These are phyloP conservation scores for Mycena pura DNA, from an alignment of 768 basidiomycete species.

Conservation along the genomic window DNA sequence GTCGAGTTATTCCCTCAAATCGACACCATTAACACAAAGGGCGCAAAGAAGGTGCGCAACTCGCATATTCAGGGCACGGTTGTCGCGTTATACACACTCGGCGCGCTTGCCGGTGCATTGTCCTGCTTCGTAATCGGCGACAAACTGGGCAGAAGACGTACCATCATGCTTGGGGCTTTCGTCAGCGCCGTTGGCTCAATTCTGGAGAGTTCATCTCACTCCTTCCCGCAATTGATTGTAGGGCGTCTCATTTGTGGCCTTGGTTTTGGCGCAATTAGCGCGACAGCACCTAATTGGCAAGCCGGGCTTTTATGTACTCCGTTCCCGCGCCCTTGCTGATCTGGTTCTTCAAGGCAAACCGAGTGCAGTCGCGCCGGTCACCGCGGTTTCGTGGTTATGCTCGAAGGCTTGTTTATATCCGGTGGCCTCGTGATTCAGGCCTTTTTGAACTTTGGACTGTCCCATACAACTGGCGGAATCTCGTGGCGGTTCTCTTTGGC, in stretches of 20 bases:
- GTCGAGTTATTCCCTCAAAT: slow-evolving; percentile 23
- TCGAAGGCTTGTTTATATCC: slow-evolving; percentile 25
- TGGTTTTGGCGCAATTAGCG: slow-evolving; percentile 39
- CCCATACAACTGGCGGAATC: slow-evolving; percentile 17
- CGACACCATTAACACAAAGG: slow-evolving; percentile 15
- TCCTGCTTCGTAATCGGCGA: slow-evolving; percentile 70
- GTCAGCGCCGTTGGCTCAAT: slow-evolving; percentile 71
- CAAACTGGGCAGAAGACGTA: slow-evolving; percentile 60
- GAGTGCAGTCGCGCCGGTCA: slow-evolving; percentile 28
- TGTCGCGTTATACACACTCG: slow-evolving; percentile 25
- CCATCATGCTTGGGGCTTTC: slow-evolving; percentile 62
- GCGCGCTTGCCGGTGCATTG: slow-evolving; percentile 59
- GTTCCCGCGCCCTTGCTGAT: neutral
- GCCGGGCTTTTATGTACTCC: neutral
- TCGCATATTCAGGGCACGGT: slow-evolving; percentile 24
- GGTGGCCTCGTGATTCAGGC: slow-evolving; percentile 20
- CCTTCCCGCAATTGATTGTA: slow-evolving; percentile 66
- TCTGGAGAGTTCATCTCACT: slow-evolving; percentile 61
- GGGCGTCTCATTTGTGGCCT: slow-evolving; percentile 66
- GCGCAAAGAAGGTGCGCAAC: slow-evolving; percentile 15
- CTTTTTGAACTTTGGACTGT: slow-evolving; percentile 25
- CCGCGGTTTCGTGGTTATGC: slow-evolving; percentile 28
- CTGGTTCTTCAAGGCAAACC: slow-evolving; percentile 19
- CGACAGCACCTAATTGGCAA: slow-evolving; percentile 26
- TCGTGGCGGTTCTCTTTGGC: slow-evolving; percentile 28